Evolutionary conservation across 2,329 filamentous ascomycete species (phyloP), one percentile per base, ranked within the genome.

Genomic region (Penicillium sp.): DNA sequence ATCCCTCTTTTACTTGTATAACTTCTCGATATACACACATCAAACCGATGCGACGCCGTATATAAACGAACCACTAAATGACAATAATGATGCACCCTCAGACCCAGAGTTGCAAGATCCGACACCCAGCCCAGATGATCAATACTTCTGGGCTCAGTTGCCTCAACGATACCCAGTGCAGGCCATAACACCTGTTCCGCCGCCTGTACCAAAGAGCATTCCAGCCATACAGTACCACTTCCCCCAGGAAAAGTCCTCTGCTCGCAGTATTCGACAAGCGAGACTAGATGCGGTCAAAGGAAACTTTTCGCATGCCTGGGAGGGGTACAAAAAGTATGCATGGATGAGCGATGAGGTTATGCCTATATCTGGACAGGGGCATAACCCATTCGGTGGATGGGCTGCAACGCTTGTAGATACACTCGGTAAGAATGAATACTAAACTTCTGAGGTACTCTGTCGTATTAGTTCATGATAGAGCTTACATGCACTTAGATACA

Each of bases 381-480:
- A 82, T 18, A 88, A 96, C 66, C 88, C 88, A 0, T 95, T 96
- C 69, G 91, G 90, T 65, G 89, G 87, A 49, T 96, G 90, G 90
- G 88, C 88, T 24, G 89, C 90, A n/a, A 92, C 90, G 0, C 69
- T 96, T 55, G 87, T 96, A 7, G 90, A 95, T 73, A 79, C 82
- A 9, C 8, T 55, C 20, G 52, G 52, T 55, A n/a, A 35, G 30
- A 16, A 35, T 14, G 30, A 3, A 16, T 16, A 9, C 30, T 7
- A 30, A 30, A 5, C 12, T 30, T 30, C 8, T 30, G 12, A 28
- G 9, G 16, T 28, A 5, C 12, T 11, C 18, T 2, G 18, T 43
- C 8, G 23, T 43, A 23, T 20, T 35, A 9, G 18, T 35, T 21
- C 3, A 20, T 14, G n/a, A n/a, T 18, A 18, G 20, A 43, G 40